Conservation (phyloP, 352 stramenopile genomes). For the Pythium oligandrum region DNA sequence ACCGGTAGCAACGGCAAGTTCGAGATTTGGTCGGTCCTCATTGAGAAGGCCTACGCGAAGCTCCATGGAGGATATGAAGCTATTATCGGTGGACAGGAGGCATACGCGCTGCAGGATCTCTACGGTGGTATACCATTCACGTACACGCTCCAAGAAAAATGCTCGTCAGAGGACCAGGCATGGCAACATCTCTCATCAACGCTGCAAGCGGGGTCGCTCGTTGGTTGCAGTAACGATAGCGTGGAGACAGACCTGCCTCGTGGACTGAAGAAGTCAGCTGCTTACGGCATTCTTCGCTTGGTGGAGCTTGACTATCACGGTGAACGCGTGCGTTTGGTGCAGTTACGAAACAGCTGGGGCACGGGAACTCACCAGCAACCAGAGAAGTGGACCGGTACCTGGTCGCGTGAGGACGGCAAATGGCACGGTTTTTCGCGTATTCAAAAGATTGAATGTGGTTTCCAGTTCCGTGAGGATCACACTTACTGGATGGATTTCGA, state of each 20-base stretch:
- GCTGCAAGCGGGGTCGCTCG: constrained; percentile 54
- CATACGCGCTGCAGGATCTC: constrained; percentile 70
- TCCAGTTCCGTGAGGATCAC: constrained; percentile 74
- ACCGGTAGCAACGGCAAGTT: constrained; percentile 78
- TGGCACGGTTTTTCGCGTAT: constrained; percentile 69
- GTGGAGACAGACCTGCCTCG: constrained; percentile 53
- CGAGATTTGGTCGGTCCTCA: constrained; percentile 91
- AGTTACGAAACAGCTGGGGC: constrained; percentile 81
- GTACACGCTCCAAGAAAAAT: constrained; percentile 68
- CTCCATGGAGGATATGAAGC: constrained; percentile 88
- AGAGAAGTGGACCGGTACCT: constrained; percentile 66
- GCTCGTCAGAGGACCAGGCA: constrained; percentile 42
- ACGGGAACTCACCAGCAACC: constrained; percentile 50
- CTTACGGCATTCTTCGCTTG: constrained; percentile 73
- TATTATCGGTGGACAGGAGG: constrained; percentile 85
- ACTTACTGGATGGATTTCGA: constrained; percentile 84
- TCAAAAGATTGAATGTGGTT: constrained; percentile 72
- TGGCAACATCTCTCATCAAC: constrained; percentile 45
- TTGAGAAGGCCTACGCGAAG: constrained; percentile 96
- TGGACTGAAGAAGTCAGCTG: constrained; percentile 59
- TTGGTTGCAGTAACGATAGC: constrained; percentile 72
- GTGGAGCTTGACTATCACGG: constrained; percentile 68
- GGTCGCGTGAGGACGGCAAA: constrained; percentile 62
- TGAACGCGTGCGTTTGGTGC: constrained; percentile 47
- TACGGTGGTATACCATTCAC: constrained; percentile 64